Conservation (phyloP, 345 rosid genomes). For the Tarenaya hassleriana region DNA sequence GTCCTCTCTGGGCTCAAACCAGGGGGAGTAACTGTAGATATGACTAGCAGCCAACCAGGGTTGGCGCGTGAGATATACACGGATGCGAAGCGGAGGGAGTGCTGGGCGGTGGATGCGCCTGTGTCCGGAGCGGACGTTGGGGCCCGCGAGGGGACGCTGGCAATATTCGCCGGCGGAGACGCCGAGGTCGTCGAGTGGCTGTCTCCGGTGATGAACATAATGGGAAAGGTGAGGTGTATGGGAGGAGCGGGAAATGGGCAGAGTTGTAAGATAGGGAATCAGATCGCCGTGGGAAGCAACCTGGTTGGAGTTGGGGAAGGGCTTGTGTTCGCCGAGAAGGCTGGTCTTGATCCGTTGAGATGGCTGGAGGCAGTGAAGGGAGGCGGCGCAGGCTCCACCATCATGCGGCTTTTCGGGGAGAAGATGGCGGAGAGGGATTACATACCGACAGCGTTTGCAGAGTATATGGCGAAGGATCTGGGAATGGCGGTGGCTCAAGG, state of each 20-base stretch:
- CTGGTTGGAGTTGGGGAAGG: conserved; percentile 73
- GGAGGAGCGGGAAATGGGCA: conserved; percentile 76
- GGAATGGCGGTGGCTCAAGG: conserved; percentile 61
- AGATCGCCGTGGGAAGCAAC: conserved; percentile 64
- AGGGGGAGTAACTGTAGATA: conserved; percentile 56
- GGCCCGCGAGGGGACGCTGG: conserved; percentile 57
- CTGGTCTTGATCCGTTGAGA: conserved; percentile 51
- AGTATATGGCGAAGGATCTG: conserved; percentile 83
- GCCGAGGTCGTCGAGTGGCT: conserved; percentile 50
- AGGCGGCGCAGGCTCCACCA: conserved; percentile 64
- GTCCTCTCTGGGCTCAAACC: conserved; percentile 52
- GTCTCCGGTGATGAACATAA: conserved; percentile 39
- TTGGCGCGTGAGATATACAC: conserved; percentile 54
- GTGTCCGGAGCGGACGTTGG: conserved; percentile 74
- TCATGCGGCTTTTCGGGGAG: conserved; percentile 63
- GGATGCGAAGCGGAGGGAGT: conserved; percentile 37
- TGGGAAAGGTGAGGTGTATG: conserved; percentile 60
- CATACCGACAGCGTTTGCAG: conserved; percentile 61
- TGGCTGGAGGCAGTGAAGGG: conserved; percentile 44
- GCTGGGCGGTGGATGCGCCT: conserved; percentile 75
- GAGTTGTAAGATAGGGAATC: conserved; percentile 72
- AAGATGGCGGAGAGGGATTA: conserved; percentile 61
- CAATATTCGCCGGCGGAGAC: conserved; percentile 70
- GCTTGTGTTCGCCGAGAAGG: conserved; percentile 53
- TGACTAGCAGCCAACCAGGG: conserved; percentile 58